Base-by-base conservation (phyloP, 192 early-diverging fungal species). In the Coemansia sp. region DNA sequence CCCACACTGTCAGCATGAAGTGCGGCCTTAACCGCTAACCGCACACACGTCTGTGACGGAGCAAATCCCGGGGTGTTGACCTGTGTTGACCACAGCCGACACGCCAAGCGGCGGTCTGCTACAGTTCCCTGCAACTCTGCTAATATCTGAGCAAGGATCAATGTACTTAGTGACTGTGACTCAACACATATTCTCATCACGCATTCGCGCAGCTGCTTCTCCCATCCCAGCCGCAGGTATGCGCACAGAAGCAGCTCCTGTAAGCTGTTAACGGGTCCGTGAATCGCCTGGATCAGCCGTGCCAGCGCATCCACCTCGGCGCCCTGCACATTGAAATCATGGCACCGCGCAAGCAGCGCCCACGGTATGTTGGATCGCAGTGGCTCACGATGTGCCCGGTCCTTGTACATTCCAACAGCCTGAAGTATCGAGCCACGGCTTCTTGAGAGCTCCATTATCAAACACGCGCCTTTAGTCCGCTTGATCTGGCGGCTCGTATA, bases 341-440 rank as follows among this genome's bases (percentile, higher is more conserved):
- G 60, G 62, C 72, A 68, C 23, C 64, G 59, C 23, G 65, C 64
- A 19, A 81, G 62, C 10, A 81, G 72, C 55, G 74, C 62, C 78
- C 78, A 81, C 19, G 78, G 78, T 5, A 69, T 67, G n/a, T 43
- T 48, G 22, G 78, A 81, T 18, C 52, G 43, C 16, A 68, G 22
- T 22, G 78, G 68, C 41, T 73, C 19, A 20, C 27, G 52, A 6
- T 29, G 45, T 8, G 61, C 19, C 3, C 45, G 27, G 37, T 65
- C 54, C 22, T 53, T 54, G 55, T 80, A 80, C 68, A 74, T 27
- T 29, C 19, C 54, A 4, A 80, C 55, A 6, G 77, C 77, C 24
- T 54, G 39, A 8, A 39, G 16, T 24, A 80, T 60, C 3, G 78
- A 71, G 13, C 60, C 59, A 4, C 61, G 62, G 38, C 57, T 62